A percentile compares a stretch with the other conserved stretches of the same genome.
Evolutionary conservation across 2,329 filamentous ascomycete species (phyloP).

Genomic region (Alternaria atra): DNA sequence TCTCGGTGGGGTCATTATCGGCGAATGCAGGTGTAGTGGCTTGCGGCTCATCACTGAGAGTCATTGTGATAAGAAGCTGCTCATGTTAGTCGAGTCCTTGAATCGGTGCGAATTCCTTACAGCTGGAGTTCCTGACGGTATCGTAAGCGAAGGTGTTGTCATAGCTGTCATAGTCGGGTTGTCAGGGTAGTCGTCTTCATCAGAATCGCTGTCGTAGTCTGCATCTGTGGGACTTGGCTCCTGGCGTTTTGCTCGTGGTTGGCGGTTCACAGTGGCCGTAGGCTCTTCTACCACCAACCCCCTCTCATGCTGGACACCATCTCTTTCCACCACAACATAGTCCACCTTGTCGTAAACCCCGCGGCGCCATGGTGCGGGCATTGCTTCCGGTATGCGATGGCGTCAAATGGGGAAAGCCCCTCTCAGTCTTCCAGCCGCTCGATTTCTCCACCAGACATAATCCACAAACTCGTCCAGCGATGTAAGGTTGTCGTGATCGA

Average conservation of each 20-base stretch:
- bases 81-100: slow-evolving; percentile 23
- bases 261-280: slow-evolving; percentile 28
- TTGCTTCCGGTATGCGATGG: slow-evolving; percentile 34
- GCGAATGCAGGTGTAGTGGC: slow-evolving; percentile 31
- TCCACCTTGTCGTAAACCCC: slow-evolving; percentile 33
- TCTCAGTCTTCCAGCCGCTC: slow-evolving; percentile 48
- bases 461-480: slow-evolving; percentile 43
- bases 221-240: slow-evolving; percentile 14
- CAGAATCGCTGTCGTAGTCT: slow-evolving; percentile 24
- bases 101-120: slow-evolving; percentile 24
- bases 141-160: slow-evolving; percentile 6
- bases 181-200: slow-evolving; percentile 21
- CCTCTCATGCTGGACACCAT: slow-evolving; percentile 23
- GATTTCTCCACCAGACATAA: slow-evolving; percentile 42
- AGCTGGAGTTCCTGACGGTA: slow-evolving; percentile 24
- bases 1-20: slow-evolving; percentile 35
- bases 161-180: slow-evolving; percentile 1
- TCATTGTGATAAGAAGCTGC: slow-evolving; percentile 38
- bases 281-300: slow-evolving; percentile 23
- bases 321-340: slow-evolving; percentile 42
- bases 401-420: slow-evolving; percentile 35
- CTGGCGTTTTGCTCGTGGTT: slow-evolving; percentile 25
- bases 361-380: slow-evolving; percentile 40
- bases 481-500: slow-evolving; percentile 23
- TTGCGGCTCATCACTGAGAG: slow-evolving; percentile 20